These are phyloP conservation scores for Cetraspora pellucida DNA, from an alignment of 192 early-diverging fungal species.

Conservation along the genomic window DNA sequence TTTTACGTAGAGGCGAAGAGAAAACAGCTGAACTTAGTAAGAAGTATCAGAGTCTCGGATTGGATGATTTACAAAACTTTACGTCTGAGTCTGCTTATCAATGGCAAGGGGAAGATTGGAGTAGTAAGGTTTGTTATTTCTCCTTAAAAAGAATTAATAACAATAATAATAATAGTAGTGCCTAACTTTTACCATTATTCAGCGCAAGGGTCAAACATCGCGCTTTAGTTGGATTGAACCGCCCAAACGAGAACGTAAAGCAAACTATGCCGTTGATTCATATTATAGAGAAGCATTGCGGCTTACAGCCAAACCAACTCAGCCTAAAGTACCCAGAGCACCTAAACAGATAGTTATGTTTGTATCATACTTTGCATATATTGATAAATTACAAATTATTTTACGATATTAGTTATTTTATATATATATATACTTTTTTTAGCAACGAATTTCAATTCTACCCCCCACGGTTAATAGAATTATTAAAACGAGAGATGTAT, in stretches of 20 bases:
- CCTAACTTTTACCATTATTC: background rate
- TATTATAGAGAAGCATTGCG: constrained; percentile 90
- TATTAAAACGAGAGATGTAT: constrained; percentile 83
- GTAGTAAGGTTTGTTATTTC: constrained; percentile 57
- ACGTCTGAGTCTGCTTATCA: constrained; percentile 82
- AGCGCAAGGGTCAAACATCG: constrained; percentile 57
- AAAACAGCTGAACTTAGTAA: constrained; percentile 86
- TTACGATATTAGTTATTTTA: background rate
- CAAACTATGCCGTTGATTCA: constrained; percentile 88
- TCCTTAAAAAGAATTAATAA: background rate
- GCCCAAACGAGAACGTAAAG: constrained; percentile 91
- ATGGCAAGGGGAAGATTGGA: constrained; percentile 97
- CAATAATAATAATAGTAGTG: background rate
- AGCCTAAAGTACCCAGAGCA: constrained; percentile 59
- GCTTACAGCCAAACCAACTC: constrained; percentile 57
- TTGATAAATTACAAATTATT: background rate
- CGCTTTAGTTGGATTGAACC: constrained; percentile 91
- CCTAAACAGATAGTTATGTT: constrained; percentile 66
- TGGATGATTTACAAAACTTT: constrained; percentile 94
- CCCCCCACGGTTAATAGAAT: constrained; percentile 71
- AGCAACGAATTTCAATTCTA: constrained; percentile 95
- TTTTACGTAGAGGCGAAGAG: constrained; percentile 79
- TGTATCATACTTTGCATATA: background rate
- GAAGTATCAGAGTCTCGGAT: constrained; percentile 88
- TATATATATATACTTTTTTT: constrained; percentile 29